phyloP scores from a whole-genome alignment of 2,329 filamentous ascomycete species.

The Trichoderma simmonsii region DNA sequence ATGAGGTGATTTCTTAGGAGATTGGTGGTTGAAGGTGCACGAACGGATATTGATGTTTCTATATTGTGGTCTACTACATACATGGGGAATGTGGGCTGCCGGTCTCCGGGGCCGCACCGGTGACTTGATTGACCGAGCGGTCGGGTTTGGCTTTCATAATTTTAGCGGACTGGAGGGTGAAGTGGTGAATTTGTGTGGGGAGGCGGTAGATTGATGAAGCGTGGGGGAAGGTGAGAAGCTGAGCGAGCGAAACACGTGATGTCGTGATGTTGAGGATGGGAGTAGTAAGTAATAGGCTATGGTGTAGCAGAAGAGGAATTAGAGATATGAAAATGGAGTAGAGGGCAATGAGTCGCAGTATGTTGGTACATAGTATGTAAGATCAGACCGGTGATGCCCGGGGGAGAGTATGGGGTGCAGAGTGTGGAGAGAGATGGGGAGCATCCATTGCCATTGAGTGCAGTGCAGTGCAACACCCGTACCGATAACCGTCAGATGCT shows the following conservation, averaged over 20 bases:
- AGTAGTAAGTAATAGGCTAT: background rate
- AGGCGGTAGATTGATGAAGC: background rate
- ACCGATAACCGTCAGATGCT: background rate
- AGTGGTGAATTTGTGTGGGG: background rate
- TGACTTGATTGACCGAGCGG: background rate
- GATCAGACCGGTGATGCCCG: background rate
- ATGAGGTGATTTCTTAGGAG: background rate
- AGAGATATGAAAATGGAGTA: background rate
- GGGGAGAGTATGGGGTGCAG: background rate
- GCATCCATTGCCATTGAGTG: background rate
- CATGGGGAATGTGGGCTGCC: background rate
- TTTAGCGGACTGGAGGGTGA: background rate
- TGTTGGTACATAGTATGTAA: background rate
- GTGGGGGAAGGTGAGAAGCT: background rate
- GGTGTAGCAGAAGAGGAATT: background rate
- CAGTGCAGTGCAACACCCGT: background rate
- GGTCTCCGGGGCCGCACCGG: background rate
- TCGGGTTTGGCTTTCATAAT: background rate
- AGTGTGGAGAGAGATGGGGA: background rate
- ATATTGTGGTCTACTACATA: background rate
- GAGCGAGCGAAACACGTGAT: background rate
- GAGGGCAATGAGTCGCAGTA: background rate
- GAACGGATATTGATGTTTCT: background rate
- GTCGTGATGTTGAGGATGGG: background rate
- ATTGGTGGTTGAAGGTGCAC: background rate